A percentile compares a stretch with the other conserved stretches of the same genome.
Evolutionary conservation across 768 basidiomycete genomes (phyloP).

Genomic region (Rhizopogon roseolus): DNA sequence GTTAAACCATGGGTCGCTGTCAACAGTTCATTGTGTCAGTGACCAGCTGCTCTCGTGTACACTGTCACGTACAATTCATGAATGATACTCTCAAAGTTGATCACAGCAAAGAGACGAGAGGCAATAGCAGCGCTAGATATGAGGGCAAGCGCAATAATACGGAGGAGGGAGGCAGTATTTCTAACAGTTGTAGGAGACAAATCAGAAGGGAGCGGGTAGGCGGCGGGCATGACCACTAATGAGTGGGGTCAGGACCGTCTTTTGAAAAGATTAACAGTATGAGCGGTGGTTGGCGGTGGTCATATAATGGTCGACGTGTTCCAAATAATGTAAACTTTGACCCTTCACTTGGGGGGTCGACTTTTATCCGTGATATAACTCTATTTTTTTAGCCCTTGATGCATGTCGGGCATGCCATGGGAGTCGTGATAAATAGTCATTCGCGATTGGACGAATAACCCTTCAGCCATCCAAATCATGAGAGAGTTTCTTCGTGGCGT

Average conservation of each 20-base stretch:
- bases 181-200: constrained; percentile 68
- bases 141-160: constrained; percentile 83
- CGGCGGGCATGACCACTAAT: constrained; percentile 60
- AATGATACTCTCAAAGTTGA: constrained; percentile 98
- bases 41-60: background rate
- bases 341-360: no score
- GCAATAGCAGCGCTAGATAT: constrained; percentile 95
- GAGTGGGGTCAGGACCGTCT: constrained; percentile 1
- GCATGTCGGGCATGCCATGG: no score
- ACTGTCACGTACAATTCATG: constrained; percentile 85
- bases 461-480: no score
- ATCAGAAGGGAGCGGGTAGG: constrained; percentile 68
- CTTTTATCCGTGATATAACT: no score
- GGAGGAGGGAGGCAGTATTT: constrained; percentile 87
- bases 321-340: no score
- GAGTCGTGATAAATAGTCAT: no score
- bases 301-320: no score
- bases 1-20: constrained; percentile 98
- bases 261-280: background rate
- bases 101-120: constrained; percentile 93
- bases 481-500: no score
- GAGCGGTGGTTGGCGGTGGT: no score
- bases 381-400: no score
- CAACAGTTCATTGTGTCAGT: background rate
- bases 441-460: no score